Evolutionary conservation across 495 filamentous ascomycete species (phyloP), one percentile per base, ranked within the genome.

Genomic region (Hypomontagnella submonticulosa): DNA sequence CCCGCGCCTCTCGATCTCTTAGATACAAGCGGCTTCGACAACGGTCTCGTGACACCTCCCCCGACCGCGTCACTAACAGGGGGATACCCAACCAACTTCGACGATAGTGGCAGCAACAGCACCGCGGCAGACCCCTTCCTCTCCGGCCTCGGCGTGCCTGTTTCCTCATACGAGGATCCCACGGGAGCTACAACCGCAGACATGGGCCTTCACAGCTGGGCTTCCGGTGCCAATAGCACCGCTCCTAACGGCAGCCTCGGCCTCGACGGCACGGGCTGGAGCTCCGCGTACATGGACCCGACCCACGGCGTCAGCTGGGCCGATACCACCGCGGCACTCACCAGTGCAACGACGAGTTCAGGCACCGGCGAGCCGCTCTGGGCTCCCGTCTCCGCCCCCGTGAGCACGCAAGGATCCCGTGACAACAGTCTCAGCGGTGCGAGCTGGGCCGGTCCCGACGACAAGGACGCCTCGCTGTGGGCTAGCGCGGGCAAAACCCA

Each of bases 1-100:
- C 66, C 74, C 30, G 27, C 68, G 27, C 65, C 72, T 18, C 30
- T 71, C 32, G 48, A 73, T 48, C 50, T 76, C 40, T 36, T 79
- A 12, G 67, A 79, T 27, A 27, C 23, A 27, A 27, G 23, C 52
- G 68, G 66, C 2, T 76, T 76, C 48, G 61, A 69, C 5, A 73
- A 73, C 57, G 77, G 73, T 1, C 74, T 79, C 13, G 70, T 64
- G 19, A 81, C 79, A 3, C 76, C 77, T 3, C 77, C 76, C 4
- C 70, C 71, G 9, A 77, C 75, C 0, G 74, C 71, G 2, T 67
- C 67, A 3, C 57, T 75, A 4, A 73, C 71, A 12, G 70, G 73
- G 6, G 60, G 70, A 7, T 80, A 77, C 54, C 59, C 66, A 9
- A 61, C 65, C 16, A 61, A 30, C 19, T 69, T 72, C 52, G 69